Evolutionary conservation across 139 green algal species (phyloP), one percentile per base, ranked within the genome.

Genomic region (Trebouxia sp.): DNA sequence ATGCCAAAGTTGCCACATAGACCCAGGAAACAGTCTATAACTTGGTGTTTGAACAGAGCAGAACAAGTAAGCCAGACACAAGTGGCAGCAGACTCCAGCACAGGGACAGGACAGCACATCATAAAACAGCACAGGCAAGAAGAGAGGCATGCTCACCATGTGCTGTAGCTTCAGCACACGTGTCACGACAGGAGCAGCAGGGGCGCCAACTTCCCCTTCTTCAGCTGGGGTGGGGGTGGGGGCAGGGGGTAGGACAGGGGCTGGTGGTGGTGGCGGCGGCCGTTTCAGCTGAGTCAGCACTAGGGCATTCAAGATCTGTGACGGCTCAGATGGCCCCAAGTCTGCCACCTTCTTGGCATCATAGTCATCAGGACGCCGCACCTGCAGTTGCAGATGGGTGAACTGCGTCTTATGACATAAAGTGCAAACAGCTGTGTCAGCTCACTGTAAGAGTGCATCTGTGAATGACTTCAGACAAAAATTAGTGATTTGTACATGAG

Each of bases 281-380:
- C 35, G 62, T 43, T 72, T 45, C 12, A 72, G 62, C 11, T 72
- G 62, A 72, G 62, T 28, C 7, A 72, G 62, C 20, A 72, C 62
- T 8, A 72, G 62, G 2, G 62, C 42, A 35, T 72, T 72, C 14
- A 72, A 35, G 62, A 35, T 26, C n/a, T 12, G 88, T 81, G 92
- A 92, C 43, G 92, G 91, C 9, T 84, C 83, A 14, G 75, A 84
- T 17, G 92, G 92, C 15, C 92, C 92, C 56, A 96, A 84, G 86
- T 94, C 88, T 20, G 94, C 77, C 26, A 88, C 92, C 55, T 85
- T 83, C n/a, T 81, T 81, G 17, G 84, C 41, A 79, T 95, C 88
- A 82, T 94, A 95, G 75, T 96, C 94, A 84, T 87, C 90, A 26
- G 92, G 92, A 0, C 92, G 91, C 2, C 89, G 87, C 24, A 93